These are phyloP conservation scores for Kodamaea derodonti DNA, from an alignment of 1,139 yeast genomes.

Conservation along the genomic window DNA sequence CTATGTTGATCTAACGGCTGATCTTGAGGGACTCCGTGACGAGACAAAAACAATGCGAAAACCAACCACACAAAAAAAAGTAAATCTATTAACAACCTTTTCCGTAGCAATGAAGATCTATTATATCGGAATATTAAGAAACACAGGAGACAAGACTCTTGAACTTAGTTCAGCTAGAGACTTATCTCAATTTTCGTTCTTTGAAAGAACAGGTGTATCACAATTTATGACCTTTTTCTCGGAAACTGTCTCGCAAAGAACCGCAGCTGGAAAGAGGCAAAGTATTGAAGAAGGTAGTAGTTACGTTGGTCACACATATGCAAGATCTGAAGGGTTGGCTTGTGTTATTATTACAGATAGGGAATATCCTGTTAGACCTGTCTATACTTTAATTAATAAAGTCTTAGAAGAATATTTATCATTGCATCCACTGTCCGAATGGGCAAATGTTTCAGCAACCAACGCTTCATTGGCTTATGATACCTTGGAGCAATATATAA, in stretches of 20 bases:
- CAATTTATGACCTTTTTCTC: constrained; percentile 96
- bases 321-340: constrained; percentile 87
- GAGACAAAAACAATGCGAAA: too few relatives aligned
- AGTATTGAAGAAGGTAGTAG: constrained; percentile 82
- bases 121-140: constrained; percentile 82
- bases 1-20: too few relatives aligned
- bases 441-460: constrained; percentile 57
- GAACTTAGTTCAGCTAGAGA: constrained; percentile 83
- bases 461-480: constrained; percentile 49
- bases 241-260: constrained; percentile 85
- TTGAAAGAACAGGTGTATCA: constrained; percentile 70
- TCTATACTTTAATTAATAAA: constrained; percentile 87
- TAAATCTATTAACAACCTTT: background rate
- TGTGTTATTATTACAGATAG: constrained; percentile 91
- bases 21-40: too few relatives aligned
- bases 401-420: constrained; percentile 85
- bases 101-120: constrained; percentile 67
- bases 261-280: constrained; percentile 87
- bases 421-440: constrained; percentile 71
- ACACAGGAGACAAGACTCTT: constrained; percentile 57
- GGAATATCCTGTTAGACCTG: constrained; percentile 97
- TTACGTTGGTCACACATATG: constrained; percentile 88
- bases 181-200: constrained; percentile 79
- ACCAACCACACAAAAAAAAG: background rate
- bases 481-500: constrained; percentile 64